These are phyloP conservation scores for Cicer cuneatum DNA, from an alignment of 306 rosid genomes.

Conservation along the genomic window DNA sequence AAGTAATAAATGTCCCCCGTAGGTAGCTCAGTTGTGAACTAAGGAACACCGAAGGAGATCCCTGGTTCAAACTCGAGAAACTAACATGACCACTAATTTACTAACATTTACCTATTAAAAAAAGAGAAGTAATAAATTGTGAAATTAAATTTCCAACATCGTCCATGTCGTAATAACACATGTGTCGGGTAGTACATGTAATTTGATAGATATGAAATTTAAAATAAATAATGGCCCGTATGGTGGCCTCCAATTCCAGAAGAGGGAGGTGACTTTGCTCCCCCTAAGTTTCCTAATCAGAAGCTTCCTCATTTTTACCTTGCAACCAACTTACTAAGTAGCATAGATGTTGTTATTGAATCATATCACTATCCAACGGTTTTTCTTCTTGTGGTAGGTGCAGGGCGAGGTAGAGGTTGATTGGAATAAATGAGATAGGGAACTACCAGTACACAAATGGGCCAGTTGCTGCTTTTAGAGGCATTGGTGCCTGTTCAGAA, in stretches of 20 bases:
- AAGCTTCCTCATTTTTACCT: background rate
- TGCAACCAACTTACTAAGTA: background rate
- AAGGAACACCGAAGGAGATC: no score
- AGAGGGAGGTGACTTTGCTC: no score
- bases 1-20: background rate
- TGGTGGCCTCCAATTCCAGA: background rate
- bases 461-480: slow-evolving; percentile 56
- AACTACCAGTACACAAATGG: slow-evolving; percentile 34
- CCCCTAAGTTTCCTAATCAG: background rate
- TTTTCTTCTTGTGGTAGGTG: slow-evolving; percentile 50
- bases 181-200: background rate
- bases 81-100: no score
- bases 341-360: slow-evolving; percentile 22
- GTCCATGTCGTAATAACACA: background rate
- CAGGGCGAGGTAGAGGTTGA: slow-evolving; percentile 75
- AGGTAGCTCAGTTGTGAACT: no score
- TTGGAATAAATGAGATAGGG: slow-evolving; percentile 38
- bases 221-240: background rate
- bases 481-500: slow-evolving; percentile 53
- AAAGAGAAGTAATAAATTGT: background rate
- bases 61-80: no score
- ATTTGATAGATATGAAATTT: no score
- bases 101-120: no score
- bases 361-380: slow-evolving; percentile 30
- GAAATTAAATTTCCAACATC: background rate